Conservation (phyloP, 176 grass and related monocot species). For the Guadua angustifolia region DNA sequence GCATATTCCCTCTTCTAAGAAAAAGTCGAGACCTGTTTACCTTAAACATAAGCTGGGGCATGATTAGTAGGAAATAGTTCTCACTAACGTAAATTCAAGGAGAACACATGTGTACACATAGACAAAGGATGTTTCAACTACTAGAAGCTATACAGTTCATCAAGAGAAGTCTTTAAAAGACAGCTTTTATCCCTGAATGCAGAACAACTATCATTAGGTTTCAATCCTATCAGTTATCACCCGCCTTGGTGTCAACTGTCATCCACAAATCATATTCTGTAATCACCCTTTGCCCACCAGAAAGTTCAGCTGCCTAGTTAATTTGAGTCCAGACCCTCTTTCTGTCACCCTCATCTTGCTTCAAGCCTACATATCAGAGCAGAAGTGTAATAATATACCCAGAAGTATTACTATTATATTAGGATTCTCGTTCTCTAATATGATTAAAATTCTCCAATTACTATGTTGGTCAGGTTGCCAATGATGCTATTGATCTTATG, state of each 20-base stretch:
- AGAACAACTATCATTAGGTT: constrained; percentile 3
- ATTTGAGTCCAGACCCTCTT: background rate
- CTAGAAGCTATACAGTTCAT: background rate
- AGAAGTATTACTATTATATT: background rate
- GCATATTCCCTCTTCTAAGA: background rate
- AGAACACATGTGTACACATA: background rate
- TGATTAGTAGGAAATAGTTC: constrained; percentile 30
- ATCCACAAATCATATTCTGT: background rate
- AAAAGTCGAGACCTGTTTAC: background rate
- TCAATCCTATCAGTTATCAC: background rate
- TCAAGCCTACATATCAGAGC: background rate
- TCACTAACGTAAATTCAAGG: constrained; percentile 1
- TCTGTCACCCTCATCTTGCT: background rate
- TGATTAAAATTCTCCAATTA: constrained; percentile 11
- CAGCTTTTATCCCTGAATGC: background rate
- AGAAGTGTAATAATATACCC: background rate
- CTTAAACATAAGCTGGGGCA: background rate
- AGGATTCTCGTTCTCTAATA: background rate
- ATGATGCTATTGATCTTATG: background rate
- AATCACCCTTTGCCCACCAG: background rate
- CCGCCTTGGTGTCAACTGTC: background rate
- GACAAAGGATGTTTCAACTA: background rate
- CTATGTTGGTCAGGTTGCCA: background rate
- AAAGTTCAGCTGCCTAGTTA: background rate
- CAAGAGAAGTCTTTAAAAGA: background rate